Conservation (phyloP, 83 land plant species). For the Picea engelmannii region DNA sequence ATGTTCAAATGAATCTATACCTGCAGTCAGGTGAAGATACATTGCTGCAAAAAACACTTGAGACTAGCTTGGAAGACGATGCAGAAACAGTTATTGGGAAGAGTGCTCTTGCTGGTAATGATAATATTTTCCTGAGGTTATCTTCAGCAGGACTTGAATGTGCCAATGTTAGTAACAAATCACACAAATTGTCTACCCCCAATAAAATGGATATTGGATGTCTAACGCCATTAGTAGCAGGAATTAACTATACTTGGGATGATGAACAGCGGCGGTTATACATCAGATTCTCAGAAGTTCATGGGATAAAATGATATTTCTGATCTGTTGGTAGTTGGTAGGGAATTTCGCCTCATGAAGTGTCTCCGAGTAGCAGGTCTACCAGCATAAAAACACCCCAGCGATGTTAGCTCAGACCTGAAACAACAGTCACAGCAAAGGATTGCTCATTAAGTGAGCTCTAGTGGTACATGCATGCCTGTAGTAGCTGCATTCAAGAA, state of each 20-base stretch:
- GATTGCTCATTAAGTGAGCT: too few relatives aligned
- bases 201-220: neutral
- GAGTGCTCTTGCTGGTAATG: neutral
- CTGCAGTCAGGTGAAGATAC: constrained; percentile 4
- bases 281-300: too few relatives aligned
- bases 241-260: constrained; percentile 31
- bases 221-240: constrained; percentile 2
- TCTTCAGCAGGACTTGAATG: neutral
- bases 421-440: too few relatives aligned
- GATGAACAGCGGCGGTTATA: constrained; percentile 27
- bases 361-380: too few relatives aligned
- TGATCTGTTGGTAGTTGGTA: too few relatives aligned
- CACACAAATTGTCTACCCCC: neutral
- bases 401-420: too few relatives aligned
- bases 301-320: too few relatives aligned
- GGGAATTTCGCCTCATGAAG: too few relatives aligned
- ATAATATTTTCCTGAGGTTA: neutral
- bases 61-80: neutral
- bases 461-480: too few relatives aligned
- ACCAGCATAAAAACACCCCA: too few relatives aligned
- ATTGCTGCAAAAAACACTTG: neutral
- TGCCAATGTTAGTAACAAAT: neutral
- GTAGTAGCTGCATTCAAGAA: too few relatives aligned
- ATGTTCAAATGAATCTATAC: neutral
- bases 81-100: neutral